Base-by-base conservation (phyloP, 2,329 filamentous ascomycete genomes). In the Trichoderma gracile region DNA sequence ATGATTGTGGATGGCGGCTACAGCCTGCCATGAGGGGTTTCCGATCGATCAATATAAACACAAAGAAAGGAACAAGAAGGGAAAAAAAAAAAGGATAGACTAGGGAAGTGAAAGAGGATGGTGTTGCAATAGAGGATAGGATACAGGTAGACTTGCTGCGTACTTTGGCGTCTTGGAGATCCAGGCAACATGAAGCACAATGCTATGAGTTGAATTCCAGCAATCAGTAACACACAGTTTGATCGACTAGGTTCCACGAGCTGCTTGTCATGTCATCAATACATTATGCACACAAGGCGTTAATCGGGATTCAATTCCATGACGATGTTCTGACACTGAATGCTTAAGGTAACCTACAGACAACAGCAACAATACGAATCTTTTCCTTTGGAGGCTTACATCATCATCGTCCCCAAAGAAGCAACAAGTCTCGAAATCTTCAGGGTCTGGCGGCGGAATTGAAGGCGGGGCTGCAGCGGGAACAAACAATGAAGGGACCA, bases 1-100 rank as follows among this genome's bases (percentile, higher is more conserved):
- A 81, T 95, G 65, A 78, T 91, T 67, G 84, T 93, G 54, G 91
- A 95, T 74, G 91, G 91, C 66, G 90, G 90, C 62, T 92, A 92
- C 76, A 82, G 79, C 71, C 75, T 81, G 56, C 80, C 81, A 56
- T 87, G 75, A 73, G 19, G 49, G 23, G 21, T 14, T 21, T 12
- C 2, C 25, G 6, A 10, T n/a, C 19, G 50, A 15, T 10, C 7
- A 40, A 54, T 6, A 45, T 10, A 14, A 3, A 47, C 3, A 45
- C 19, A 38, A 21, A 59, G 1, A 33, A 49, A 25, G 19, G 9
- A 33, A 49, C 25, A 27, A 27, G 5, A 21, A 15, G 14, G 45
- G 10, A 9, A n/a, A 45, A 21, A 52, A 38, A 38, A 64, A 42
- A 38, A 43, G 2, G 14, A 12, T 45, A 54, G 7, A 23, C 17